phyloP scores from a whole-genome alignment of 163 green algal genomes.

The Prototheca stagnorum region DNA sequence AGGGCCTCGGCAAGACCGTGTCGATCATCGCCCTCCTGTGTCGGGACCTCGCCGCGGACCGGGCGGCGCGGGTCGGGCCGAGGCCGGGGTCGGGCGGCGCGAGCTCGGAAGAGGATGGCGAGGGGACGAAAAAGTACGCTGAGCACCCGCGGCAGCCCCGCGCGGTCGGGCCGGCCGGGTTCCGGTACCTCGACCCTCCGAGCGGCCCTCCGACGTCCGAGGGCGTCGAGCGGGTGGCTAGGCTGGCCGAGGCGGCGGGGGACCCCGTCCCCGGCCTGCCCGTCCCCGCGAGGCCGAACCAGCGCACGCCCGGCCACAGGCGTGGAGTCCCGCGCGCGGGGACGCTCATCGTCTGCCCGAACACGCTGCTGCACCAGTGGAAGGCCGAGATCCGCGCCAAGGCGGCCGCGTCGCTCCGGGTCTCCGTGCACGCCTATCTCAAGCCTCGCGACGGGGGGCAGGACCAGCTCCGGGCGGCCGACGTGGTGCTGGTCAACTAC shows the following conservation, averaged over 20 bases:
- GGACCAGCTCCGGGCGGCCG: conserved; percentile 31
- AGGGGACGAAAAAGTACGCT: too few relatives aligned
- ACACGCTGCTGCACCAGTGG: conserved; percentile 75
- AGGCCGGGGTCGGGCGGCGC: too few relatives aligned
- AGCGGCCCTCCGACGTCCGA: too few relatives aligned
- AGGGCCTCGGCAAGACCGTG: conserved; percentile 78
- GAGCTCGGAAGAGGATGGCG: too few relatives aligned
- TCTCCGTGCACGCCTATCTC: conserved; percentile 50
- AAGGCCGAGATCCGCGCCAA: conserved; percentile 52
- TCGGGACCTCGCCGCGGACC: too few relatives aligned
- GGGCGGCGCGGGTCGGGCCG: too few relatives aligned
- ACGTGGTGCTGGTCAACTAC: conserved; percentile 78
- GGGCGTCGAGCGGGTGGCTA: too few relatives aligned
- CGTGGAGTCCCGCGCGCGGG: conserved; percentile 25
- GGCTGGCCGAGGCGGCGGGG: too few relatives aligned
- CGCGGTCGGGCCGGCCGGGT: too few relatives aligned
- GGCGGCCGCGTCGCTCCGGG: conserved; percentile 22
- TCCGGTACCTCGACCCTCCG: too few relatives aligned
- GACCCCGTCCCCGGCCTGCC: too few relatives aligned
- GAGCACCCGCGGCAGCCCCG: too few relatives aligned
- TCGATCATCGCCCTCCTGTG: conserved; percentile 70
- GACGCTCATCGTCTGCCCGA: conserved; percentile 82
- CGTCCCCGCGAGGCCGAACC: background rate
- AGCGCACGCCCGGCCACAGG: background rate
- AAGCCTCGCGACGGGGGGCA: conserved; percentile 25